Evolutionary conservation across 495 filamentous ascomycete species (phyloP), one percentile per base, ranked within the genome.

Genomic region (Penicillium riverlandense): DNA sequence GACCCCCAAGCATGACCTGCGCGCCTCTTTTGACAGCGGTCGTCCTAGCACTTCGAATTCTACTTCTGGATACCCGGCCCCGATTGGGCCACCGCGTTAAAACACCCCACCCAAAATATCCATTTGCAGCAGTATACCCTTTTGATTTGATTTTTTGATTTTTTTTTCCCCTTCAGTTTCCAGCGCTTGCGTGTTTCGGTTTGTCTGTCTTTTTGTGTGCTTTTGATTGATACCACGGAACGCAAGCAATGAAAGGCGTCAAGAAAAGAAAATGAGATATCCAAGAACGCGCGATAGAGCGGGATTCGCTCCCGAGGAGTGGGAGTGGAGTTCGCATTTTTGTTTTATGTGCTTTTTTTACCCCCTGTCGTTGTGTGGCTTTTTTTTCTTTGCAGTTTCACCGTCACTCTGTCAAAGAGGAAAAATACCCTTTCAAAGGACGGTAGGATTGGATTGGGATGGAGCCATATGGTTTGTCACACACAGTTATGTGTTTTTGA

Each of bases 41-140:
- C 87, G 88, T 53, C 88, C 88, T 61, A 87, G 84, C 57, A 94
- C 88, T 71, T 90, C 86, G 74, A 86, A 92, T 85, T 94, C 88
- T 74, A 85, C 80, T 83, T 88, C 85, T 80, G 85, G 84, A 88
- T 90, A 90, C 85, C 85, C 85, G 78, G 85, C 82, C 75, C 85
- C 85, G 28, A 85, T 86, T 72, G 85, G 84, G 72, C 83, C 84
- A 78, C 86, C 82, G 72, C 85, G 85, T 83, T 88, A 82, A 73
- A 69, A 22, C 22, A 22, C 22, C 22, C 22, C 15, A n/a, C 51
- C 50, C 52, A 72, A 58, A 59, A 69, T 67, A 70, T 77, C 72
- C 74, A 79, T 78, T 82, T 66, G 65, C 63, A 74, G 70, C 70
- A 72, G 67, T 74, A 74, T 74, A 74, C 70, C 70, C 70, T 77